Base-by-base conservation (phyloP, 768 basidiomycete species). In the Leccinum pellstonianum region DNA sequence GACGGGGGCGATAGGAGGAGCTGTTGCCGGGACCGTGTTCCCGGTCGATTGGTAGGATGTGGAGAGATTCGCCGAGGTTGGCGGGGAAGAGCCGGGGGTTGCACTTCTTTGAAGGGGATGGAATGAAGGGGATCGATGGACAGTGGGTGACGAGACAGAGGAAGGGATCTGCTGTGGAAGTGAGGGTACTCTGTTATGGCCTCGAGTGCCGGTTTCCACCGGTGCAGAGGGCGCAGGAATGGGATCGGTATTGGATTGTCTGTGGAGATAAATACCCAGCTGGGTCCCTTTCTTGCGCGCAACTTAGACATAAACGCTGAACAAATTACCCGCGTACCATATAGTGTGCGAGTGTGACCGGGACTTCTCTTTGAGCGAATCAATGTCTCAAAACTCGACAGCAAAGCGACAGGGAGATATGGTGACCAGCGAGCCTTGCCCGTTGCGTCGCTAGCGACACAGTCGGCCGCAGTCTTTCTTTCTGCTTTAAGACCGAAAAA, bases 371-470 rank as follows among this genome's bases (percentile, higher is more conserved):
- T 86, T 88, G 41, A 97, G 79, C 35, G 79, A 75, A 61, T 90
- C 87, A 19, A 93, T 81, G 66, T 90, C 88, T 88, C 91, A 95
- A 70, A 96, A 96, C 73, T 96, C 94, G 54, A 93, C 91, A 9
- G 85, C 84, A 69, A 96, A 93, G 21, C 94, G 83, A 74, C 81
- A 90, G 0, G 95, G 95, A 49, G 86, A 67, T 85, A 84, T n/a
- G 82, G 78, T 1, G 87, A 82, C 87, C 88, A 92, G 64, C 73
- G 81, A 21, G 69, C 62, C 47, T 81, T 75, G 4, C 81, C 81
- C n/a, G 71, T 73, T 1, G 77, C 57, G 61, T 83, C 82, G 14
- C 66, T 73, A 11, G 76, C 67, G 52, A 81, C 68, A 63, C 81
- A 82, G 46, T 75, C 74, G 5, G 72, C 64, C 1, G 77, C 77